phyloP scores from a whole-genome alignment of 768 basidiomycete species.

The Myochromella boudieri region DNA sequence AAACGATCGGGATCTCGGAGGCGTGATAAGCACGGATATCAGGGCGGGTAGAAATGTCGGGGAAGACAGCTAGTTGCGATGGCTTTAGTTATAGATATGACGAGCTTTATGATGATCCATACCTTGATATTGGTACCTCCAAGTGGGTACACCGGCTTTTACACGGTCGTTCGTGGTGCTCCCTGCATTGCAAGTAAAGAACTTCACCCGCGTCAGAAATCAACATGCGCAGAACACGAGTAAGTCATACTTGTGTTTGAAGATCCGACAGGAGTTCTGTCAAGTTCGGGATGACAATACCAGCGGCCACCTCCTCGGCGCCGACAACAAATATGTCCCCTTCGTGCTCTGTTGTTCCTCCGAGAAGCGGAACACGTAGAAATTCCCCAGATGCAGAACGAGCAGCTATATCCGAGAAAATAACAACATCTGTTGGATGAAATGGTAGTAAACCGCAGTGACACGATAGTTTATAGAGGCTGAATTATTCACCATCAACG shows the following conservation, averaged over 20 bases:
- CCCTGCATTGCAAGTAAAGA: slow-evolving; percentile 32
- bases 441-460: slow-evolving; percentile 26
- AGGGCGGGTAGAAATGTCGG: slow-evolving; percentile 30
- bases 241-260: slow-evolving; percentile 26
- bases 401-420: slow-evolving; percentile 26
- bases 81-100: neutral
- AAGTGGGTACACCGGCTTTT: slow-evolving; percentile 23
- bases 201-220: slow-evolving; percentile 13
- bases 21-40: slow-evolving; percentile 38
- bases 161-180: slow-evolving; percentile 24
- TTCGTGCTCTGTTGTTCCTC: slow-evolving; percentile 33
- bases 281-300: slow-evolving; percentile 26
- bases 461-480: neutral
- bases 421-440: too few relatives aligned
- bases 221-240: neutral
- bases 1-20: slow-evolving; percentile 39
- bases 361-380: slow-evolving; percentile 18
- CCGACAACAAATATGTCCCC: slow-evolving; percentile 33
- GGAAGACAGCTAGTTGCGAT: slow-evolving; percentile 34
- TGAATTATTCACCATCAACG: slow-evolving; percentile 26
- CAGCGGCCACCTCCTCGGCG: slow-evolving; percentile 24
- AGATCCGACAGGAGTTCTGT: slow-evolving; percentile 29
- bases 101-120: slow-evolving; percentile 13
- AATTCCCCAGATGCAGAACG: slow-evolving; percentile 21
- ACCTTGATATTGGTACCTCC: slow-evolving; percentile 23